Conservation (phyloP, 2,329 filamentous ascomycete species). For the Neurospora sp. region DNA sequence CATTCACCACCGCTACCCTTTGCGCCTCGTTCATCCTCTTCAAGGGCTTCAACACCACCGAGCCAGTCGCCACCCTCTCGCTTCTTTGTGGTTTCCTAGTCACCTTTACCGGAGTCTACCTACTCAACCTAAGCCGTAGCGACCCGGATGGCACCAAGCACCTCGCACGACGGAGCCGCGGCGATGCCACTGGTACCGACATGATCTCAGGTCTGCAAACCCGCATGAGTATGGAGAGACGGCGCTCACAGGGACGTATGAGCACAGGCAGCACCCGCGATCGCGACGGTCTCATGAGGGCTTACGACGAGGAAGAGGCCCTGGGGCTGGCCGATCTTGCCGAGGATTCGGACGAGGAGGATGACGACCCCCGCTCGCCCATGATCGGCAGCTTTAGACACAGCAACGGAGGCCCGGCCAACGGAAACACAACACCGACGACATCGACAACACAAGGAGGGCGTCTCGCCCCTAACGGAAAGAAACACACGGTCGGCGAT, state of each 20-base stretch:
- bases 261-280: slow-evolving; percentile 59
- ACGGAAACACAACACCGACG: slow-evolving; percentile 1
- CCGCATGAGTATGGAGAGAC: slow-evolving; percentile 82
- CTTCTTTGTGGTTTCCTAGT: slow-evolving; percentile 87
- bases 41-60: slow-evolving; percentile 89
- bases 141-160: slow-evolving; percentile 72
- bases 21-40: slow-evolving; percentile 95
- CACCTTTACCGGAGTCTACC: slow-evolving; percentile 91
- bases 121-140: slow-evolving; percentile 86
- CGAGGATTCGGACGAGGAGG: slow-evolving; percentile 63
- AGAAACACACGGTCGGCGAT: slow-evolving; percentile 13
- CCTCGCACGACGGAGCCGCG: slow-evolving; percentile 49
- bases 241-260: slow-evolving; percentile 50
- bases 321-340: slow-evolving; percentile 72
- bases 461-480: slow-evolving; percentile 10
- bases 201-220: slow-evolving; percentile 84
- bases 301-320: slow-evolving; percentile 76
- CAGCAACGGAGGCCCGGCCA: slow-evolving; percentile 29
- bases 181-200: slow-evolving; percentile 82
- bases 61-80: slow-evolving; percentile 84
- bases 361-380: slow-evolving; percentile 21
- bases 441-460: background rate
- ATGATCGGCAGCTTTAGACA: slow-evolving; percentile 25
- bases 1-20: slow-evolving; percentile 89
- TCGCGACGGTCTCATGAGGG: slow-evolving; percentile 73